phyloP scores from a whole-genome alignment of 163 green algal species.

The Chlamydomonas reinhardtii region DNA sequence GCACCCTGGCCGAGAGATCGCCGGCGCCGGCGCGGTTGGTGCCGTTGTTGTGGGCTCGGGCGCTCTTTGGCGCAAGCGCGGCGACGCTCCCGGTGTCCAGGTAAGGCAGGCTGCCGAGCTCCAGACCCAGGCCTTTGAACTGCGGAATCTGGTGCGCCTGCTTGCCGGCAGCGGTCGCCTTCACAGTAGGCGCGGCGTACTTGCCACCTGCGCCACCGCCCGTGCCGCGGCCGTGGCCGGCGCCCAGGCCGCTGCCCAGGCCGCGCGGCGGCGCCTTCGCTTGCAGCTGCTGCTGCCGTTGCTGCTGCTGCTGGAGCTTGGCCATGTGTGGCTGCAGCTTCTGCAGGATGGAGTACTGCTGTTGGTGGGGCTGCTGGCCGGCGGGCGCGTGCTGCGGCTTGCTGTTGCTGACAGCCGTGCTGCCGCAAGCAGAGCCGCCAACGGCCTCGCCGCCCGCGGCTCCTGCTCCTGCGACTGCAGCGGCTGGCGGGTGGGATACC shows the following conservation, averaged over 20 bases:
- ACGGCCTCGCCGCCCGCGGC: too few species aligned
- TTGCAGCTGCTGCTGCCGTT: neutral
- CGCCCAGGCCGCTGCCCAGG: constrained; percentile 13
- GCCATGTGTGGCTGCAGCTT: neutral
- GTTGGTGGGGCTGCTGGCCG: neutral
- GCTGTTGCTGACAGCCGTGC: too few species aligned
- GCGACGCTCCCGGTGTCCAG: neutral
- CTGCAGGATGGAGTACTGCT: neutral
- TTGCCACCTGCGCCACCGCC: too few species aligned
- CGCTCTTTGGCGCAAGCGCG: neutral
- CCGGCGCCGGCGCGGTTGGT: too few species aligned
- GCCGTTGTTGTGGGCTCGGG: neutral
- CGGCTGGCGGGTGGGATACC: too few species aligned
- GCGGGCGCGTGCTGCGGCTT: too few species aligned
- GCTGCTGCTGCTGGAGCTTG: neutral
- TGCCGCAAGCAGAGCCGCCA: too few species aligned
- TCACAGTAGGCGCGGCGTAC: too few species aligned
- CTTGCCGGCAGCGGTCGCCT: too few species aligned
- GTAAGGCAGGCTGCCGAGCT: neutral
- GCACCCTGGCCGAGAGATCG: too few species aligned
- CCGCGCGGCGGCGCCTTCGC: neutral
- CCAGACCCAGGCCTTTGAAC: neutral
- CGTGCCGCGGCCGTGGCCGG: neutral
- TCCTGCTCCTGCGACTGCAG: too few species aligned
- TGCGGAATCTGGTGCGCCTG: too few species aligned